A percentile compares a stretch with the other conserved stretches of the same genome.
These are phyloP conservation scores for Sporobolus alterniflorus DNA, from an alignment of 202 grass and related monocot genomes.

Conservation along the genomic window DNA sequence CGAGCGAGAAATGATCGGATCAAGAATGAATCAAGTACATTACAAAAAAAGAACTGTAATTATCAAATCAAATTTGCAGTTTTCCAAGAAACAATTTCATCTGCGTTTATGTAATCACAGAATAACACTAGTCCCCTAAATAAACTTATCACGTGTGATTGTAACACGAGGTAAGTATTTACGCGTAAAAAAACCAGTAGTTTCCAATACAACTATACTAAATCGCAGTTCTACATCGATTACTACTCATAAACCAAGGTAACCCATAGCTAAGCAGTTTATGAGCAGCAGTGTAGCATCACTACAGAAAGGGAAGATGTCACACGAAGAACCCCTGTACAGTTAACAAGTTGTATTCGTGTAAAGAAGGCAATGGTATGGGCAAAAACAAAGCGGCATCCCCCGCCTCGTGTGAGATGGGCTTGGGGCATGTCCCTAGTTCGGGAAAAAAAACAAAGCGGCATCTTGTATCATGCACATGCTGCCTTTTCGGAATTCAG, in stretches of 20 bases:
- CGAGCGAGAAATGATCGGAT: not conserved
- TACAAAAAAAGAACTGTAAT: not conserved
- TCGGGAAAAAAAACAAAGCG: too few species aligned
- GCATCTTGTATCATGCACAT: not conserved
- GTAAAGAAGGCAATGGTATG: not conserved
- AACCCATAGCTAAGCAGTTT: not conserved
- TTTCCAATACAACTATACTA: too few species aligned
- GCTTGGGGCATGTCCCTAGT: too few species aligned
- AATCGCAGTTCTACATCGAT: not conserved
- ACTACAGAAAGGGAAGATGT: not conserved
- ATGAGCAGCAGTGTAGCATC: not conserved
- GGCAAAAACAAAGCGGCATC: too few species aligned
- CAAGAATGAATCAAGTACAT: not conserved
- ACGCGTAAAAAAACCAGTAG: too few species aligned
- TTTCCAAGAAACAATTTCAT: not conserved
- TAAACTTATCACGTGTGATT: not conserved
- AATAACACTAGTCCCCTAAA: not conserved
- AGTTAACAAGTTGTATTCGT: not conserved
- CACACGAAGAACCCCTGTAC: not conserved
- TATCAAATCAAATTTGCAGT: not conserved
- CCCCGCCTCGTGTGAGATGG: too few species aligned
- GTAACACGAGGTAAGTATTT: not conserved
- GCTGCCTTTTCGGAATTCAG: constrained; percentile 13
- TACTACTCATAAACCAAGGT: not conserved
- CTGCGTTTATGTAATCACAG: not conserved